These are phyloP conservation scores for Ilyonectria sp. DNA, from an alignment of 2,329 filamentous ascomycete species.

Conservation along the genomic window DNA sequence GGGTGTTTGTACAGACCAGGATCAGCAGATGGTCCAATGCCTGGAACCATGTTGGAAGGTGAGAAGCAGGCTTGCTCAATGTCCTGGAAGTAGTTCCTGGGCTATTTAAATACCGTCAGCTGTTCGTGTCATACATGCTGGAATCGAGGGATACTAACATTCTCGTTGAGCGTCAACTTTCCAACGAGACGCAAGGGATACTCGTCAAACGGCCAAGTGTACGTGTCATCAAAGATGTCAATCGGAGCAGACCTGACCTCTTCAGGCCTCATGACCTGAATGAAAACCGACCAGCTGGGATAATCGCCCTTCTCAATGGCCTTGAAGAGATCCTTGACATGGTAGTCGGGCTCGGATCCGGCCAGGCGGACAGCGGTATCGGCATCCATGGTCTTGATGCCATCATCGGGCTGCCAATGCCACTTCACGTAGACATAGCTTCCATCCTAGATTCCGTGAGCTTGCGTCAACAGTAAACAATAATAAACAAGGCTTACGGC, in stretches of 20 bases:
- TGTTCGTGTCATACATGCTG: not conserved
- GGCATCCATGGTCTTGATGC: conserved; percentile 5
- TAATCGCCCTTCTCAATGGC: conserved; percentile 62
- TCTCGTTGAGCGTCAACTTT: conserved; percentile 62
- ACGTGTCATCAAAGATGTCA: conserved; percentile 71
- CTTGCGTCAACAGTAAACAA: too few relatives aligned
- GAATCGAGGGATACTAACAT: too few relatives aligned
- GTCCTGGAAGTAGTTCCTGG: conserved; percentile 63
- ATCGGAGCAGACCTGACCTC: conserved; percentile 63
- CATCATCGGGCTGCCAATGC: conserved; percentile 30
- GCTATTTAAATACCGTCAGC: not conserved
- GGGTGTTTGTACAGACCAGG: too few relatives aligned
- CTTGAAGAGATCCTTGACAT: conserved; percentile 46
- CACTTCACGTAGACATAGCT: conserved; percentile 30
- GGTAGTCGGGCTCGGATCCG: conserved; percentile 31
- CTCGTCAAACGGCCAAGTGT: conserved; percentile 66
- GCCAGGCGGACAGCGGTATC: conserved; percentile 21
- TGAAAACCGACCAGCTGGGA: conserved; percentile 66
- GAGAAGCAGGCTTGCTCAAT: conserved; percentile 68
- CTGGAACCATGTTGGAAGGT: conserved; percentile 65
- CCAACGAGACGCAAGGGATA: conserved; percentile 66
- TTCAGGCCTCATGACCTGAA: conserved; percentile 69
- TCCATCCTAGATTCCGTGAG: too few relatives aligned
- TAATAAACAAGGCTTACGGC: too few relatives aligned
- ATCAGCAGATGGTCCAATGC: conserved; percentile 61